Evolutionary conservation across 2,329 filamentous ascomycete species (phyloP), one percentile per base, ranked within the genome.

Genomic region (Colletotrichum orchidophilum): DNA sequence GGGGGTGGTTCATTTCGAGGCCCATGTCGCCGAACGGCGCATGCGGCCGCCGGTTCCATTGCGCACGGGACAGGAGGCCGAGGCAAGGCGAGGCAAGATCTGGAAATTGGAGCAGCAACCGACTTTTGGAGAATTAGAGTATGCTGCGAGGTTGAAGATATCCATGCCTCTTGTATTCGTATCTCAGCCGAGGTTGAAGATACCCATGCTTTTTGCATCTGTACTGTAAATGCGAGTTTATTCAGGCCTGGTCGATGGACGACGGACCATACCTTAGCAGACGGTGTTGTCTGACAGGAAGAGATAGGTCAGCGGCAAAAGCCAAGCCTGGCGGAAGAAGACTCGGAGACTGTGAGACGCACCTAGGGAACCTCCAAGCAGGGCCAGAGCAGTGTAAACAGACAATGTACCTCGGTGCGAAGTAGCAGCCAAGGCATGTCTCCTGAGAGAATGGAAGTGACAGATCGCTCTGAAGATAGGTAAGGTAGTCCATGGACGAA

Each of bases 11-110:
- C 46, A 54, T 63, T 63, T 21, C 42, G 58, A 63, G 18, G 27
- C 7, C 33, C 52, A 63, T 63, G 64, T 62, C 42, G 69, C 39
- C 53, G 64, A 59, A 71, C 58, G 64, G 69, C 59, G 69, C 53
- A 67, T 63, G 58, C 50, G 55, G 67, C 26, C 68, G 58, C 46
- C 69, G 33, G 50, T 62, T 62, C 59, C 57, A 63, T 63, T 54
- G 69, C 64, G 64, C 21, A 49, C 64, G 64, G 64, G 58, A 63
- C 15, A 39, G 27, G 58, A 46, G 57, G 58, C 53, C 58, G 68
- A 70, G 39, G 57, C 42, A 66, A 46, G 63, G 59, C 29, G 50
- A 26, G 26, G 26, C 39, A 63, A 68, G 64, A 59, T 68, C 26
- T 63, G 58, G 52, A 33, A 58, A 62, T 33, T 71, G 58, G n/a